Evolutionary conservation across 345 rosid genomes (phyloP), one percentile per base, ranked within the genome.

Genomic region (Streptanthus diversifolius): DNA sequence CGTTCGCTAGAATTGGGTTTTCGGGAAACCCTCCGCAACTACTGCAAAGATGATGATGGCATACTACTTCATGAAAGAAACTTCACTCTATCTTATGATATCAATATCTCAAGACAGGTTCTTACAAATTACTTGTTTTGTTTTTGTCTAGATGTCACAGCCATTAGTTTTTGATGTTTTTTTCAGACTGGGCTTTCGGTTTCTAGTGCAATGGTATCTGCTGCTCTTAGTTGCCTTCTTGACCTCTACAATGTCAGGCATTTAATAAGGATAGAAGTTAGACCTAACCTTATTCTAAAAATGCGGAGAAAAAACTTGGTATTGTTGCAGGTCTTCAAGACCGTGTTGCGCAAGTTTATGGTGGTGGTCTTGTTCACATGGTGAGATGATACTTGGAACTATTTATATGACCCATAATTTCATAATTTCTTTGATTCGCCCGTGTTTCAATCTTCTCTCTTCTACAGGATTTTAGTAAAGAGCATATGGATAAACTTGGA

Each of bases 251-350:
- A 84, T 7, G 92, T 89, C 56, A 82, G 96, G 77, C 92, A 86
- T 68, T 70, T 83, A 62, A 76, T 93, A 51, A 88, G 82, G 84
- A 85, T 86, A 43, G 86, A 88, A 66, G 76, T 89, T 41, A 83
- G 95, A 70, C 95, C 97, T 22, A 86, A 81, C 55, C 82, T 91
- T 62, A 70, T 91, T 25, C 91, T 93, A 7, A 76, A 56, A 76
- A 56, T 14, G 95, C 96, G 1, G 97, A 93, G 83, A 67, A 88
- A 74, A 89, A 89, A 74, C 91, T 93, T 24, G 96, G 98, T 37
- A 91, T 91, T 44, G 88, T 91, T 74, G 97, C 98, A 29, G 98
- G 98, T 67, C 95, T 93, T 77, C 98, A 89, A 78, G 97, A 93
- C 80, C 84, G 96, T 52, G 97, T 93, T 59, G 97, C 92, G 4